Conservation (phyloP, 75 land plant species). For the Ceratopteris richardii region DNA sequence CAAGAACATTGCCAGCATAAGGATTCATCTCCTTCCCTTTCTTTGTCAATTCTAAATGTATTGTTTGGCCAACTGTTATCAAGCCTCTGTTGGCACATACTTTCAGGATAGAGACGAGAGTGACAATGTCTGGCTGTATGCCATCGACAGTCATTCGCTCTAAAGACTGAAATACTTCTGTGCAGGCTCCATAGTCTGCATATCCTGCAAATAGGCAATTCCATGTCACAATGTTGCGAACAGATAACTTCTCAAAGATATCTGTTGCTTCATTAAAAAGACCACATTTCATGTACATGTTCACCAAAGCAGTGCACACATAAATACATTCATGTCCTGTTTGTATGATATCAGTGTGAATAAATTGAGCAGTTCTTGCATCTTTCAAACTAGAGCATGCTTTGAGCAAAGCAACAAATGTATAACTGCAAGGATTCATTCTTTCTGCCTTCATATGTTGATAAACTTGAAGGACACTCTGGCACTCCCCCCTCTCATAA, state of each 20-base stretch:
- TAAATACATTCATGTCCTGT: constrained; percentile 13
- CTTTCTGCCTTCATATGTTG: no score
- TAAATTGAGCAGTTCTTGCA: neutral
- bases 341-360: constrained; percentile 4
- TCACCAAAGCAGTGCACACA: constrained; percentile 15
- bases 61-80: constrained; percentile 4
- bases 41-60: constrained; percentile 29
- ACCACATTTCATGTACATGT: constrained; percentile 7
- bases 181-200: constrained; percentile 10
- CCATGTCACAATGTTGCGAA: constrained; percentile 11
- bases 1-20: constrained; percentile 45
- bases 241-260: constrained; percentile 7
- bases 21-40: constrained; percentile 28
- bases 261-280: constrained; percentile 5
- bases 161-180: constrained; percentile 16
- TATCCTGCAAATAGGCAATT: constrained; percentile 12
- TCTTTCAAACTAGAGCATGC: neutral
- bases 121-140: constrained; percentile 15
- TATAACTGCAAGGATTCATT: no score
- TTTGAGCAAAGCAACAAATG: neutral
- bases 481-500: no score
- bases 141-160: constrained; percentile 18
- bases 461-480: no score
- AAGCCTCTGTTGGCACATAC: constrained; percentile 31
- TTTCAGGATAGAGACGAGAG: constrained; percentile 19